A percentile compares a stretch with the other conserved stretches of the same genome.
phyloP scores from a whole-genome alignment of 768 basidiomycete species.

The Crucibulum laeve region DNA sequence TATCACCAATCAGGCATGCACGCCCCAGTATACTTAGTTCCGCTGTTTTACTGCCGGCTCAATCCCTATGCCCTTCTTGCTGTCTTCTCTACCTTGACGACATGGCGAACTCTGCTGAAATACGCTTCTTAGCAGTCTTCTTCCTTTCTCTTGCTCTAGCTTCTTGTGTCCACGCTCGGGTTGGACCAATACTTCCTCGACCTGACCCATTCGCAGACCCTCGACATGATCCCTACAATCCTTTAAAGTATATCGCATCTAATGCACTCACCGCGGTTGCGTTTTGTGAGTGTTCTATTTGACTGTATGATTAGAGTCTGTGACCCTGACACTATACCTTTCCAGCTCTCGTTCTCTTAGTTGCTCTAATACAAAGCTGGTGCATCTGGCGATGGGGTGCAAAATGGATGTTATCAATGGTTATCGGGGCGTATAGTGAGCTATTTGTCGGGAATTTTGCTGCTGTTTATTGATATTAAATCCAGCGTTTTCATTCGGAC shows the following conservation, averaged over 20 bases:
- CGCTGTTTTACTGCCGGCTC: no score
- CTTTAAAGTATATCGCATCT: constrained; percentile 51
- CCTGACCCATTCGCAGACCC: constrained; percentile 46
- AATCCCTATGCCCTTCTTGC: no score
- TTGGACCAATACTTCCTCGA: constrained; percentile 6
- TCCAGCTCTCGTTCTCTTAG: constrained; percentile 31
- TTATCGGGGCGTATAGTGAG: constrained; percentile 56
- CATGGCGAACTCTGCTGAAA: no score
- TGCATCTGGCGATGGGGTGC: constrained; percentile 40
- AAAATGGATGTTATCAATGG: constrained; percentile 58
- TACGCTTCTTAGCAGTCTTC: no score
- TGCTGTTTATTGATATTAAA: background rate
- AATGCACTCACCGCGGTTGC: constrained; percentile 49
- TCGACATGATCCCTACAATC: constrained; percentile 47
- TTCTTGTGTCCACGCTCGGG: background rate
- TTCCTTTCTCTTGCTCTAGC: constrained; percentile 1
- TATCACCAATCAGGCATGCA: no score
- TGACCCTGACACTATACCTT: background rate
- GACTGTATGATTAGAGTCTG: background rate
- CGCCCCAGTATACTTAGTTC: no score
- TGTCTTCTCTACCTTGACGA: no score
- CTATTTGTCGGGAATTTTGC: background rate
- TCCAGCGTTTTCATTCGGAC: constrained; percentile 52
- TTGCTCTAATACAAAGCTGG: constrained; percentile 40
- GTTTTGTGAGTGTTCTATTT: constrained; percentile 29